Base-by-base conservation (phyloP, 192 early-diverging fungal species). In the Rhizophlyctis rosea region DNA sequence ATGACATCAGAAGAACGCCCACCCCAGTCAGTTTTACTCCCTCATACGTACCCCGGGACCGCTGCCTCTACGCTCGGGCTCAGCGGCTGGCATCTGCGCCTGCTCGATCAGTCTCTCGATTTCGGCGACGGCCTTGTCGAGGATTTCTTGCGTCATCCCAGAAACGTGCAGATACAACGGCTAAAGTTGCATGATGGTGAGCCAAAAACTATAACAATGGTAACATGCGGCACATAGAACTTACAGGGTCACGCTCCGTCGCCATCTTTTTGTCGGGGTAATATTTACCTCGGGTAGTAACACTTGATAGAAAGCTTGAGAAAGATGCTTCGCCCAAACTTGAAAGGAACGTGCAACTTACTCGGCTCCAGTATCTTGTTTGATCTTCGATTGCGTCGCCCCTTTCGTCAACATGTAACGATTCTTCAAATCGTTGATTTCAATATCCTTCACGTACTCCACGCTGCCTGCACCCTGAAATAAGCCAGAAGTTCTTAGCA, bases 281-380 rank as follows among this genome's bases (percentile, higher is more conserved):
- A 72, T 90, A 90, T 54, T 87, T 86, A 67, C 92, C 93, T 35
- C 87, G 74, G n/a, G 91, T 93, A 2, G 85, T 87, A 21, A 94
- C 81, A 65, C 87, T 70, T 13, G 23, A 28, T n/a, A 9, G 16
- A 54, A 36, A 34, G 50, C n/a, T 34, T 21, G 55, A 24, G 13
- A n/a, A n/a, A 34, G 18, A 11, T 23, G n/a, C n/a, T n/a, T n/a
- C n/a, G n/a, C n/a, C n/a, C n/a, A n/a, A n/a, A n/a, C n/a, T n/a
- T n/a, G n/a, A n/a, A n/a, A n/a, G n/a, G n/a, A n/a, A n/a, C n/a
- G 48, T 53, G 29, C 18, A 3, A 76, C 78, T 31, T 70, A 86
- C 80, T 78, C 85, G 3, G 88, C 89, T 28, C 82, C 87, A 21
- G 91, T 90, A 29, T 89, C 88, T 28, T 90, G 83, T 59, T 85